phyloP scores from a whole-genome alignment of 441 rosid species.

The Erodium moschatum region DNA sequence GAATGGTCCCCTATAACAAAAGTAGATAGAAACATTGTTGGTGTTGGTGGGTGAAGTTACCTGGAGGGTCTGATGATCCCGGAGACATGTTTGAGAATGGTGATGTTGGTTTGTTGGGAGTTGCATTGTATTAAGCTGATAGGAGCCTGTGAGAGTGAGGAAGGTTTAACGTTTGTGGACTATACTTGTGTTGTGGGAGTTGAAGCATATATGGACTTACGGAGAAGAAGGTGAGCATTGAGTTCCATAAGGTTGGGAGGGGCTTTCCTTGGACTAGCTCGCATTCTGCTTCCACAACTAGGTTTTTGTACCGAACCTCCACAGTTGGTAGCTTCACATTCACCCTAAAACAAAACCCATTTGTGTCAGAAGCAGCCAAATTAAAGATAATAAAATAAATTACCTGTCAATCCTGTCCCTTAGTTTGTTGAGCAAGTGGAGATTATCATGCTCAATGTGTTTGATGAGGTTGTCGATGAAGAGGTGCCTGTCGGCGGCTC shows the following conservation, averaged over 20 bases:
- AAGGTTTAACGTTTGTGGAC: background rate
- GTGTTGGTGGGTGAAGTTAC: constrained; percentile 16
- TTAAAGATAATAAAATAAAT: background rate
- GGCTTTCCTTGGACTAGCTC: constrained; percentile 45
- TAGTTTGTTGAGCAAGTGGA: constrained; percentile 39
- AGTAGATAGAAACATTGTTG: background rate
- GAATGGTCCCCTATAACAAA: too few relatives aligned
- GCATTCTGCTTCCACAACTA: constrained; percentile 43
- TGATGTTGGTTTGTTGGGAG: constrained; percentile 26
- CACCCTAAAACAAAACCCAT: constrained; percentile 28
- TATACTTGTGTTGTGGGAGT: background rate
- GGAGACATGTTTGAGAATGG: constrained; percentile 36
- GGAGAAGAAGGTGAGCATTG: constrained; percentile 23
- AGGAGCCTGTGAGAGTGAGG: constrained; percentile 16
- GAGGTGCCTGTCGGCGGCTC: constrained; percentile 37
- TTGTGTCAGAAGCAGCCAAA: too few relatives aligned
- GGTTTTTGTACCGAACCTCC: constrained; percentile 43
- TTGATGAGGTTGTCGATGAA: constrained; percentile 51
- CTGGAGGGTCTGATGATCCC: constrained; percentile 46
- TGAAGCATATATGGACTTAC: constrained; percentile 31
- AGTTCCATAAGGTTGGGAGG: constrained; percentile 51
- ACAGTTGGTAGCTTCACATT: constrained; percentile 37
- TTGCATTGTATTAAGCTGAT: constrained; percentile 5
- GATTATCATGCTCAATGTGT: constrained; percentile 47
- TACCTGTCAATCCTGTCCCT: constrained; percentile 53